Base-by-base conservation (phyloP, 225 moss, liverwort and hornwort genomes). In the Rhytidiadelphus loreus region DNA sequence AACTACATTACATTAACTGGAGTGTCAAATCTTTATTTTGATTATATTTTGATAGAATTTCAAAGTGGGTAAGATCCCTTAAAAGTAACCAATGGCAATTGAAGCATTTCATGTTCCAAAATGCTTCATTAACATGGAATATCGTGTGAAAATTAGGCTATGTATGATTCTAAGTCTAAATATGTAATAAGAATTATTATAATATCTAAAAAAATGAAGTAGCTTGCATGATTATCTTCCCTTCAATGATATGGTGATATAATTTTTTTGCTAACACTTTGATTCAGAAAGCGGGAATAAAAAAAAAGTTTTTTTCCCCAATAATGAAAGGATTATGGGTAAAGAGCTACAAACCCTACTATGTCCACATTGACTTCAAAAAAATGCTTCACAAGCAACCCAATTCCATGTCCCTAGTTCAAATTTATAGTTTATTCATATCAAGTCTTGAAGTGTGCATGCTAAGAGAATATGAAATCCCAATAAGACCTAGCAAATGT, bases 401-500 rank as follows among this genome's bases (percentile, higher is more conserved):
- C 11, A 29, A 16, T 72, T 24, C 72, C 7, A 44, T 29, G 16
- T 4, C 2, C 29, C 18, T 10, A 44, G 2, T 1, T 29, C 6
- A 72, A 72, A 10, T 72, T 72, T 1, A 44, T 10, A 17, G 10
- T 72, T 44, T 29, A 44, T 43, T 44, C 7, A 44, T 44, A 44
- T 44, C 10, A 44, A 44, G 44, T 72, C 4, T n/a, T 5, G 6
- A 72, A 72, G 1, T n/a, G 24, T 69, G 4, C 24, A 24, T 23
- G 7, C 69, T 13, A 69, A 69, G 4, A 69, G 5, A 71, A 26
- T 43, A 0, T 26, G 0, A 43, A 71, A 69, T 69, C 0, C 5
- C 9, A 71, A 43, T 5, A 41, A 41, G 8, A 14, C 1, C 13
- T 14, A 3, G 24, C 24, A 37, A 41, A 41, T 25, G 25, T 13